Evolutionary conservation across 1,284 basidiomycete genomes (phyloP), one percentile per base, ranked within the genome.

Genomic region (Fomitopsis betulina): DNA sequence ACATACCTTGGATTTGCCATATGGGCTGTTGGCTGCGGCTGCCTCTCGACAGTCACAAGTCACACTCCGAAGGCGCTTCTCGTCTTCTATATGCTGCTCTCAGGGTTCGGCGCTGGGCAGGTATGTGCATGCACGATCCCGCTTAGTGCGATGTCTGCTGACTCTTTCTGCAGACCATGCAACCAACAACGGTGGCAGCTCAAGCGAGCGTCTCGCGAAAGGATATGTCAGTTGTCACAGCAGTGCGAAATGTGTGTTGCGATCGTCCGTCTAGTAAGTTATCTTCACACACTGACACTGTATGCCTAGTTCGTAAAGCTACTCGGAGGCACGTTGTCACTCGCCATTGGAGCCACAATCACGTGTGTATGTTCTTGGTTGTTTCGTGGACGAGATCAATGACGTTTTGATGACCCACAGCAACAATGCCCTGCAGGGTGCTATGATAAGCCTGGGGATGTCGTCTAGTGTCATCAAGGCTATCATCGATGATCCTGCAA

Each of bases 181-280:
- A 85, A 69, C 85, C 83, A 0, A 84, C 82, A 0, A 85, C 85
- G 0, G 81, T 89, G 2, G 87, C 87, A 0, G 85, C 82, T 4
- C 87, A 90, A 65, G 85, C 86, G 0, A 86, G 85, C 25, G 88
- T 89, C 1, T 70, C 82, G 0, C 72, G 86, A 27, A 75, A 76
- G 47, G 87, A 89, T 59, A 85, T 89, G 80, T 84, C 85, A 1
- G 86, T 88, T 7, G 86, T 89, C 1, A 90, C 88, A 0, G 82
- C 83, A 0, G 80, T 85, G 53, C 78, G 87, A 35, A 89, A 89
- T 65, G 83, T 84, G 59, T 55, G 77, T 68, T 33, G 9, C 19
- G 10, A 2, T n/a, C 9, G 5, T 23, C 10, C 38, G 13, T 3
- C n/a, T n/a, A n/a, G 5, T 35, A 9, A 30, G 13, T 15, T 5